Evolutionary conservation across 2,329 filamentous ascomycete species (phyloP).

Genomic region (Boeremia exigua): DNA sequence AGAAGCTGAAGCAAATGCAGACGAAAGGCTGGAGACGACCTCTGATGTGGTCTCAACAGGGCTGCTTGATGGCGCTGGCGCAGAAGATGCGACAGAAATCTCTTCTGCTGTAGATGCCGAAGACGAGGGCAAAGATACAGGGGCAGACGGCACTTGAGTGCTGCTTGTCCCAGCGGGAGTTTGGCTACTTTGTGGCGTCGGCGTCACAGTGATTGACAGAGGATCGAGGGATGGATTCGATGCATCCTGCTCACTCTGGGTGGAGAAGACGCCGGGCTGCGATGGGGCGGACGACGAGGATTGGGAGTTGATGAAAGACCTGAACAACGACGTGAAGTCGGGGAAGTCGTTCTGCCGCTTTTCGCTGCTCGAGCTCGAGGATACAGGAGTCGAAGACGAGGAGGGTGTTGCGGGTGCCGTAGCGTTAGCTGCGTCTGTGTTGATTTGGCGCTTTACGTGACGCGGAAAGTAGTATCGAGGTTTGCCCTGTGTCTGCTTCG

Average conservation of each 20-base stretch:
- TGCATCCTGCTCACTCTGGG: slow-evolving; percentile 19
- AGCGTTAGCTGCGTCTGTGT: slow-evolving; percentile 37
- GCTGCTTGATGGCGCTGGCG: neutral
- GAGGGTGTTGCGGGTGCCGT: slow-evolving; percentile 37
- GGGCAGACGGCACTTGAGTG: neutral
- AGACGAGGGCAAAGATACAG: neutral
- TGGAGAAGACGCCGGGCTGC: slow-evolving; percentile 12
- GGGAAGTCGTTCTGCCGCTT: slow-evolving; percentile 28
- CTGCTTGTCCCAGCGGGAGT: slow-evolving; percentile 14
- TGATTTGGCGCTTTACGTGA: slow-evolving; percentile 53
- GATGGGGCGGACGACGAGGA: slow-evolving; percentile 14
- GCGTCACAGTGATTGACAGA: slow-evolving; percentile 21
- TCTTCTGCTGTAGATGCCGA: neutral
- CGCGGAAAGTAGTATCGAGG: slow-evolving; percentile 58
- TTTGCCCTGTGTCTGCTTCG: slow-evolving; percentile 41
- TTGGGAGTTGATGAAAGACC: slow-evolving; percentile 30
- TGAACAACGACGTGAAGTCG: slow-evolving; percentile 37
- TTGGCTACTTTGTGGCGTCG: slow-evolving; percentile 19
- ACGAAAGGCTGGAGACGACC: neutral
- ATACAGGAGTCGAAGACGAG: slow-evolving; percentile 17
- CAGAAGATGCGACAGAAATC: neutral
- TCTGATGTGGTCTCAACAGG: neutral
- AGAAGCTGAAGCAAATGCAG: neutral
- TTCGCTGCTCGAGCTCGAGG: slow-evolving; percentile 31
- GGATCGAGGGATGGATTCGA: slow-evolving; percentile 21